phyloP scores from a whole-genome alignment of 2,329 filamentous ascomycete species.

The Trichoderma pleuroti region DNA sequence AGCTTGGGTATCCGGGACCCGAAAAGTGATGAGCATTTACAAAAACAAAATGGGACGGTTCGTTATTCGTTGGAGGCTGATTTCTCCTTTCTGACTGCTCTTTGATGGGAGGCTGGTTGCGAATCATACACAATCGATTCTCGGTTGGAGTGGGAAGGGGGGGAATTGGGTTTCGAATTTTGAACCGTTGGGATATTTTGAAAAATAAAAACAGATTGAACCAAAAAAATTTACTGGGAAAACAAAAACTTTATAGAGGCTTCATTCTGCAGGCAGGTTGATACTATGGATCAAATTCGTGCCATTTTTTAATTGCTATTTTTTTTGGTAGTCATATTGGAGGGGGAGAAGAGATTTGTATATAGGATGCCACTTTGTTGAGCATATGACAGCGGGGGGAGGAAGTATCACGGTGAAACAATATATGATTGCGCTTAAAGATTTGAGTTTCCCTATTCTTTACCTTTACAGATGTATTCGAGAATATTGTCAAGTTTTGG shows the following conservation, averaged over 20 bases:
- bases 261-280: constrained; percentile 4
- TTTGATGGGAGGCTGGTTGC: neutral
- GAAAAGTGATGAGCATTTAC: neutral
- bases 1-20: neutral
- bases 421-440: neutral
- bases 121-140: neutral
- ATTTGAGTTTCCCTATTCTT: neutral
- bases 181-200: neutral
- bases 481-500: neutral
- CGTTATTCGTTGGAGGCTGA: neutral
- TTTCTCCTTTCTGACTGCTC: neutral
- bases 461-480: neutral
- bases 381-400: neutral
- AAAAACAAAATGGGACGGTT: neutral
- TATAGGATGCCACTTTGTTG: neutral
- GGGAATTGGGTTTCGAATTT: neutral
- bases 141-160: neutral
- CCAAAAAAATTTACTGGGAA: neutral
- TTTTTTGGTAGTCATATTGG: neutral
- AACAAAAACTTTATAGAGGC: constrained; percentile 1
- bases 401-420: neutral
- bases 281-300: constrained; percentile 7
- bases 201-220: neutral
- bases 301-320: neutral
- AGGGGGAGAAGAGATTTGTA: neutral